phyloP scores from a whole-genome alignment of 1,284 basidiomycete species.

The Trichosporon coremiiforme region DNA sequence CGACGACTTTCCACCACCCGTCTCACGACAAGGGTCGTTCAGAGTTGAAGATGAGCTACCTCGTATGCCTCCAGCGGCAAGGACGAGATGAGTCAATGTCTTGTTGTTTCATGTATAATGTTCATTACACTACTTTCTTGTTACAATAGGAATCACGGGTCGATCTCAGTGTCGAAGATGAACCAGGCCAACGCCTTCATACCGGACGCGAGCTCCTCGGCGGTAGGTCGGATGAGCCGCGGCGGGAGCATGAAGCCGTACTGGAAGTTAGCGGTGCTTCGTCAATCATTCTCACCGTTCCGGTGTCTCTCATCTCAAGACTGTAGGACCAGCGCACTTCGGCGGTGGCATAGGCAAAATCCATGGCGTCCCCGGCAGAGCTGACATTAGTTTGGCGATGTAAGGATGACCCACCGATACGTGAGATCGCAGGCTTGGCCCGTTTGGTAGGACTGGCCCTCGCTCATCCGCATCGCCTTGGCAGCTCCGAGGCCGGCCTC shows the following conservation, averaged over 20 bases:
- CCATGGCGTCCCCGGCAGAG: slow-evolving; percentile 69
- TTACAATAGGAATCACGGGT: slow-evolving; percentile 14
- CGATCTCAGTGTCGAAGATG: slow-evolving; percentile 58
- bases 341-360: slow-evolving; percentile 70
- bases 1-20: neutral
- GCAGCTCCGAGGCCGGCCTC: slow-evolving; percentile 75
- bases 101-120: neutral
- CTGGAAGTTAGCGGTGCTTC: slow-evolving; percentile 50
- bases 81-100: neutral
- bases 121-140: neutral
- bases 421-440: slow-evolving; percentile 70
- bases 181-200: slow-evolving; percentile 69
- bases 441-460: slow-evolving; percentile 64
- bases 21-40: neutral
- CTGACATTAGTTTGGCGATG: slow-evolving; percentile 25
- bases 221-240: slow-evolving; percentile 72
- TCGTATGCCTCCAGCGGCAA: neutral
- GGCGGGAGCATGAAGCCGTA: slow-evolving; percentile 78
- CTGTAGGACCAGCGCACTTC: slow-evolving; percentile 75
- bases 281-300: slow-evolving; percentile 63
- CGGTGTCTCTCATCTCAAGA: slow-evolving; percentile 76
- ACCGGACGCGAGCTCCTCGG: slow-evolving; percentile 71
- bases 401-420: slow-evolving; percentile 61
- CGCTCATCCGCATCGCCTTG: slow-evolving; percentile 62
- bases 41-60: neutral